Percentiles rank a stretch among this genome's conserved stretches.
Evolutionary conservation across 306 rosid species (phyloP).

Genomic region (Rubus idaeus): DNA sequence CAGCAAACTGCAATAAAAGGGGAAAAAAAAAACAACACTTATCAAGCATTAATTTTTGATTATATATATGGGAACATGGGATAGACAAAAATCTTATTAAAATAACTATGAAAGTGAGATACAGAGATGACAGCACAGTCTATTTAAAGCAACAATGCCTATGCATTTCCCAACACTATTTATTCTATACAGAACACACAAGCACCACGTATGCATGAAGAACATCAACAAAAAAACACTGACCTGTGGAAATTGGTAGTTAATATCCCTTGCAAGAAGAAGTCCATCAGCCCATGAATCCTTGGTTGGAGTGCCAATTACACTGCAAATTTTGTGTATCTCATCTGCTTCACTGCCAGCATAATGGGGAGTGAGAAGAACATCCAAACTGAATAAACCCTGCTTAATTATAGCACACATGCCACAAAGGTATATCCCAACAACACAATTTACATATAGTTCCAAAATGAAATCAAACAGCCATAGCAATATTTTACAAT

Average conservation of each 20-base stretch:
- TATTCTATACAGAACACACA: neutral
- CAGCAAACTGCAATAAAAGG: constrained; percentile 50
- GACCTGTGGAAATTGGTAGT: constrained; percentile 90
- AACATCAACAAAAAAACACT: constrained; percentile 17
- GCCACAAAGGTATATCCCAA: neutral
- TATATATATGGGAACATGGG: neutral
- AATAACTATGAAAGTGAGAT: neutral
- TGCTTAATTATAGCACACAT: neutral
- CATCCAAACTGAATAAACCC: neutral
- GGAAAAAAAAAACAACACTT: neutral
- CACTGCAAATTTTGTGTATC: constrained; percentile 86
- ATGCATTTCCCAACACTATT: neutral
- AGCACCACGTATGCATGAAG: neutral
- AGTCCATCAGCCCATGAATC: constrained; percentile 89
- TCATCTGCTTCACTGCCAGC: constrained; percentile 85
- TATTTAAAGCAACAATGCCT: neutral
- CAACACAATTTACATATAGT: neutral
- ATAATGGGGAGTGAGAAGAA: neutral
- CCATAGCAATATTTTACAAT: neutral
- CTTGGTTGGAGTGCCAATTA: constrained; percentile 80
- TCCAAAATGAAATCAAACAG: neutral
- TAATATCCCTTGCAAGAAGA: constrained; percentile 81
- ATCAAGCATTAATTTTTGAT: no score
- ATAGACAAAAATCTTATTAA: neutral
- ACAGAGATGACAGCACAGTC: neutral